Evolutionary conservation across 768 basidiomycete species (phyloP).

Genomic region (Saitozyma podzolica): DNA sequence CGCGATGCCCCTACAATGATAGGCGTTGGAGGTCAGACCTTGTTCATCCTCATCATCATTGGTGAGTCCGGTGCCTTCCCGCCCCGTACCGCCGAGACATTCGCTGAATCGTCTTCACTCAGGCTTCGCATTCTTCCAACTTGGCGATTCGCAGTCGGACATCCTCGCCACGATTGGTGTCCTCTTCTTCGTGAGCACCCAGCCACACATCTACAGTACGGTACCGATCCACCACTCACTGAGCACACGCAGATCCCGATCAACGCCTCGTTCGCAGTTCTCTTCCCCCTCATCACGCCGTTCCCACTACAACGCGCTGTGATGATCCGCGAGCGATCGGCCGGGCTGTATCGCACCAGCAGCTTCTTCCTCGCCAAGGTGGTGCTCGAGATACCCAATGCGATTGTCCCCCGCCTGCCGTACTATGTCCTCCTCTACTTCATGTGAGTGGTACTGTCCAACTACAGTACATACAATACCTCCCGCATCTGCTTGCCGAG

Average conservation of each 20-base stretch:
- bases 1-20: slow-evolving; percentile 9
- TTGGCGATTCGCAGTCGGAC: slow-evolving; percentile 11
- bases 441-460: slow-evolving; percentile 8
- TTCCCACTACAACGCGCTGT: slow-evolving; percentile 8
- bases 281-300: slow-evolving; percentile 7
- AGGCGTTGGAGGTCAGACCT: slow-evolving; percentile 9
- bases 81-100: not conserved
- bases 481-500: not conserved
- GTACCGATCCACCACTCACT: no score
- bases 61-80: slow-evolving; percentile 44
- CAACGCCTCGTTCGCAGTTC: slow-evolving; percentile 9
- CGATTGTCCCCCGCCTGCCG: slow-evolving; percentile 4
- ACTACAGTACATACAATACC: not conserved
- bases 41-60: slow-evolving; percentile 13
- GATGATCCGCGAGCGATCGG: slow-evolving; percentile 5
- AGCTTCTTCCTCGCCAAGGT: slow-evolving; percentile 9
- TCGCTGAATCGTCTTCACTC: not conserved
- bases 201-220: no score
- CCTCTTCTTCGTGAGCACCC: slow-evolving; percentile 13
- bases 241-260: slow-evolving; percentile 4
- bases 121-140: slow-evolving; percentile 19
- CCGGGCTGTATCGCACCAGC: slow-evolving; percentile 11
- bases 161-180: slow-evolving; percentile 17
- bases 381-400: slow-evolving; percentile 12
- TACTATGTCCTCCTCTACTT: slow-evolving; percentile 16